Percentiles rank a stretch among this genome's conserved stretches.
These are phyloP conservation scores for Penicillium sp. DNA, from an alignment of 2,329 filamentous ascomycete species.

Conservation along the genomic window DNA sequence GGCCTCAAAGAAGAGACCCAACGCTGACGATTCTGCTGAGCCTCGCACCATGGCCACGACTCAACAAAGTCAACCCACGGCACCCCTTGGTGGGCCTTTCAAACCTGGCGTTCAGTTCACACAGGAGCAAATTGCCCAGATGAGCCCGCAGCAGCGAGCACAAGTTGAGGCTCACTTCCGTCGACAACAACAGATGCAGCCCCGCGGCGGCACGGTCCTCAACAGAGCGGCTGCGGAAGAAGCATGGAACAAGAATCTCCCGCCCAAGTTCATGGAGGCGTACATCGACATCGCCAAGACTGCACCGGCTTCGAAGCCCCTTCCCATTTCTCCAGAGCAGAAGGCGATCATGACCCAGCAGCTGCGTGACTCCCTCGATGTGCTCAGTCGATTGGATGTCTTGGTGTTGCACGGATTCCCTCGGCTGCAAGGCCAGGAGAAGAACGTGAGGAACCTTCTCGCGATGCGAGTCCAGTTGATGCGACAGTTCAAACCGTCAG, in stretches of 20 bases:
- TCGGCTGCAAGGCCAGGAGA: constrained; percentile 40
- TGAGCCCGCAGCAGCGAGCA: constrained; percentile 42
- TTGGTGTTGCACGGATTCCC: constrained; percentile 38
- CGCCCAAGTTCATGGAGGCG: constrained; percentile 37
- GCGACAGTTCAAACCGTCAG: constrained; percentile 42
- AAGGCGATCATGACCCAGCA: constrained; percentile 39
- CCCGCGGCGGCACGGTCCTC: constrained; percentile 29
- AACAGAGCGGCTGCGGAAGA: constrained; percentile 36
- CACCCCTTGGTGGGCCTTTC: constrained; percentile 18
- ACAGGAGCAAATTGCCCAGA: constrained; percentile 36
- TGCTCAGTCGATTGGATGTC: constrained; percentile 42
- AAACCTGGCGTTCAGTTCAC: constrained; percentile 23
- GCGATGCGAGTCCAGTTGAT: constrained; percentile 44
- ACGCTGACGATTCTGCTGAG: constrained; percentile 46
- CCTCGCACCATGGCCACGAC: constrained; percentile 37
- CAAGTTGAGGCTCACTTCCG: constrained; percentile 36
- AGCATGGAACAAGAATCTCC: constrained; percentile 36
- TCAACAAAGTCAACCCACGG: constrained; percentile 22
- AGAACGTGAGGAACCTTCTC: constrained; percentile 34
- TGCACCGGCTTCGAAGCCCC: constrained; percentile 29
- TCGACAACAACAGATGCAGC: constrained; percentile 31
- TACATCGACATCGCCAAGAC: constrained; percentile 38
- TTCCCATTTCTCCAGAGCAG: constrained; percentile 37
- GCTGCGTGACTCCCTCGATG: constrained; percentile 39
- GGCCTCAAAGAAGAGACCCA: constrained; percentile 43